Evolutionary conservation across 495 filamentous ascomycete species (phyloP), one percentile per base, ranked within the genome.

Genomic region (Podospora anserina): DNA sequence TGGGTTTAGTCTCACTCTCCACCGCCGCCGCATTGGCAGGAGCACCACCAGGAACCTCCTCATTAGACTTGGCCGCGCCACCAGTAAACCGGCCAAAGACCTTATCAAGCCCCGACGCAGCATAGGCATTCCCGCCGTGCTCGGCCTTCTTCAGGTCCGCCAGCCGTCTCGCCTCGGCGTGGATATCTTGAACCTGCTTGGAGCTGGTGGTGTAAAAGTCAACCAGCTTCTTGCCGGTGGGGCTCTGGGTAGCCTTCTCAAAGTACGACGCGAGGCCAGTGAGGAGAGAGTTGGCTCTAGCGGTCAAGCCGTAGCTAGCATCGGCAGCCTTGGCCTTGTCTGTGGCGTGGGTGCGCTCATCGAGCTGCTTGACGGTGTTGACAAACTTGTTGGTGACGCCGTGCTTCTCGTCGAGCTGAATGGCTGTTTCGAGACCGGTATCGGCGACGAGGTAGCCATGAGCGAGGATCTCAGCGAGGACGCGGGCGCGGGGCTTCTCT

Each of bases 391-490:
- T 81, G 18, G 90, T 89, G 72, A 97, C 87, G 70, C 92, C 92
- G 78, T 98, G 94, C 82, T 95, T 92, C 73, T 92, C 84, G 81
- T 99, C 95, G 49, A 98, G 86, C 5, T 89, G 85, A 74, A 99
- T 93, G 66, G 92, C 96, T 70, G 84, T 86, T 76, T 96, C 88
- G 61, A 97, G 85, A 4, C 91, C 91, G n/a, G 82, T 83, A 77
- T 99, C 95, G 64, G 91, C 91, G 71, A 99, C 81, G 20, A 86
- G 84, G 79, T 99, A 99, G 70, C 95, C 95, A 72, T 97, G 91
- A 4, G 94, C 94, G 30, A 99, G 89, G 77, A 97, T 96, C 82
- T 99, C 95, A 69, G 95, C 95, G 28, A 97, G 70, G 74, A 99
- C 96, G 73, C 96, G 93, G 20, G 90, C 86, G 74, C 92, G 89